Percentiles rank a stretch among this genome's conserved stretches.
These are phyloP conservation scores for Podila epigama DNA, from an alignment of 192 early-diverging fungal species.

Conservation along the genomic window DNA sequence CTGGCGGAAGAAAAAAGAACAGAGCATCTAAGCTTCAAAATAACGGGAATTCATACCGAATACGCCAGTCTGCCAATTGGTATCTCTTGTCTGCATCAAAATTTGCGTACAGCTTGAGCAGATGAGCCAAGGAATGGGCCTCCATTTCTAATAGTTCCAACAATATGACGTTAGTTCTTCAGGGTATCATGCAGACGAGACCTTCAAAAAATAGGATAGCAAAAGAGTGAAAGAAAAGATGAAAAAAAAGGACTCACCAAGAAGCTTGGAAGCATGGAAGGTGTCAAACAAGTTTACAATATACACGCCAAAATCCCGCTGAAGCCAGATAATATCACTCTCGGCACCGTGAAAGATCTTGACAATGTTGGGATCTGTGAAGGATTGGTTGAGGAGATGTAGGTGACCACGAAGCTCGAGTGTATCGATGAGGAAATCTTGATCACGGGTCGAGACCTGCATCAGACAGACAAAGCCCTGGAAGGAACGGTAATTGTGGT, in stretches of 20 bases:
- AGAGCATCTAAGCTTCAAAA: neutral
- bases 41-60: constrained; percentile 60
- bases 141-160: constrained; percentile 60
- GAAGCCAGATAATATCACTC: constrained; percentile 94
- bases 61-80: constrained; percentile 98
- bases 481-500: constrained; percentile 94
- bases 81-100: constrained; percentile 91
- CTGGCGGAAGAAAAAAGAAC: neutral
- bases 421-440: constrained; percentile 93
- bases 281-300: constrained; percentile 98
- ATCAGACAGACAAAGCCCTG: constrained; percentile 96
- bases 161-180: neutral
- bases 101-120: constrained; percentile 81
- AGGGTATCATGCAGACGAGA: too few species aligned
- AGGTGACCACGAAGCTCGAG: constrained; percentile 77
- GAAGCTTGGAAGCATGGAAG: constrained; percentile 86
- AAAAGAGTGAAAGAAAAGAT: neutral
- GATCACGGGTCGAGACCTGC: constrained; percentile 87
- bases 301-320: constrained; percentile 97
- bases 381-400: constrained; percentile 81
- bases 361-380: constrained; percentile 86
- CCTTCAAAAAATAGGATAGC: neutral
- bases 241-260: constrained; percentile 51
- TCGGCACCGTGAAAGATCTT: constrained; percentile 98
- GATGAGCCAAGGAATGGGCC: constrained; percentile 80